These are phyloP conservation scores for Dioscorea dumetorum DNA, from an alignment of 106 monocot species.

Conservation along the genomic window DNA sequence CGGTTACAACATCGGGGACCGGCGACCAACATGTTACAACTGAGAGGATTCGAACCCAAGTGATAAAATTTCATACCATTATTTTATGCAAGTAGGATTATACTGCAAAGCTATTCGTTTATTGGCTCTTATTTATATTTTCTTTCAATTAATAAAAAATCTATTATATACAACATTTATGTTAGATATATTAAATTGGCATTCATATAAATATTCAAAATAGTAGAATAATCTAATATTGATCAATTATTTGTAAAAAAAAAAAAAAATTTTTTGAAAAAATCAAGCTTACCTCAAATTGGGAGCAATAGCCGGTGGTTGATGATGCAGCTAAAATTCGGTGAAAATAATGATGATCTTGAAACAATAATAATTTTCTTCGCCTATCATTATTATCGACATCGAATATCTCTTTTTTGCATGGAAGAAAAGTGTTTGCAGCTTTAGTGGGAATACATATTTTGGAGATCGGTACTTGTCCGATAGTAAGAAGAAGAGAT, in stretches of 20 bases:
- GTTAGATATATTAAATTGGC: too few relatives aligned
- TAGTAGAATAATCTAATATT: too few relatives aligned
- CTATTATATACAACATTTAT: too few relatives aligned
- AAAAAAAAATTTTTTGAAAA: not conserved
- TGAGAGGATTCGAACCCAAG: too few relatives aligned
- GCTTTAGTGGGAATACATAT: constrained; percentile 43
- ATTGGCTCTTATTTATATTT: too few relatives aligned
- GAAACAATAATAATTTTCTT: not conserved
- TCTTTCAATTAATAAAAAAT: too few relatives aligned
- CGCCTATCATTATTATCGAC: not conserved
- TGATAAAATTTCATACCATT: too few relatives aligned
- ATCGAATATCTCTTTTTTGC: not conserved
- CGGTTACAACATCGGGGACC: too few relatives aligned
- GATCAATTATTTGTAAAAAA: not conserved
- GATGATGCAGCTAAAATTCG: constrained; percentile 3
- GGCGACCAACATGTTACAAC: too few relatives aligned
- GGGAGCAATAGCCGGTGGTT: not conserved
- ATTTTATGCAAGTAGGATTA: too few relatives aligned
- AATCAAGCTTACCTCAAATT: not conserved
- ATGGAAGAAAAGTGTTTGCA: constrained; percentile 4
- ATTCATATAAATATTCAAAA: too few relatives aligned
- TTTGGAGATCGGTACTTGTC: constrained; percentile 59
- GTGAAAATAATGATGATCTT: not conserved
- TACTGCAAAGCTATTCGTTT: too few relatives aligned
- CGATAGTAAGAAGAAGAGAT: constrained; percentile 74